Evolutionary conservation across 805 yeast genomes (phyloP).

Genomic region (Candida insectorum): DNA sequence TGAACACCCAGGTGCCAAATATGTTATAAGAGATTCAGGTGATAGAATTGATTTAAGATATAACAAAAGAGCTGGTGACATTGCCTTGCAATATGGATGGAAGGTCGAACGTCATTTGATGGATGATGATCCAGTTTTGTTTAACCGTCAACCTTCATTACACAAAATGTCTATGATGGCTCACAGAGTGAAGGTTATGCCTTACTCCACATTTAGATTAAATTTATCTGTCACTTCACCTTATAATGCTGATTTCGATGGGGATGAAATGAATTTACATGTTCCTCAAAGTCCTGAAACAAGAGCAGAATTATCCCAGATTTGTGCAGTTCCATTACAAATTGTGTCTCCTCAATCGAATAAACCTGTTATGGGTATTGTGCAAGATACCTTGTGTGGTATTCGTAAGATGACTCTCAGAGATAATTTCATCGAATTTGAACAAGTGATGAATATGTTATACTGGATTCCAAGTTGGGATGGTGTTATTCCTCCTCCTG

Average conservation of each 20-base stretch:
- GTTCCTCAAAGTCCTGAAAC: constrained; percentile 99
- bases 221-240: constrained; percentile 97
- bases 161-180: constrained; percentile 99
- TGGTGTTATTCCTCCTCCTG: constrained; percentile 95
- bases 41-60: constrained; percentile 97
- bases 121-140: constrained; percentile 96
- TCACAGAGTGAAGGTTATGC: constrained; percentile 97
- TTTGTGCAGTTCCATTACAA: constrained; percentile 96
- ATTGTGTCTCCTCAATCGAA: constrained; percentile 98
- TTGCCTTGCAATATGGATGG: constrained; percentile 98
- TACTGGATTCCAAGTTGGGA: constrained; percentile 99
- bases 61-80: constrained; percentile 97
- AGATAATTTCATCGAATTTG: constrained; percentile 84
- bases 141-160: constrained; percentile 98
- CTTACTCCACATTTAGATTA: constrained; percentile 94
- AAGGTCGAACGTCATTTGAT: constrained; percentile 96
- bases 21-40: constrained; percentile 96
- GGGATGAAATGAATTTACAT: constrained; percentile 99
- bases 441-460: constrained; percentile 92
- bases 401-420: constrained; percentile 91
- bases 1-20: constrained; percentile 99
- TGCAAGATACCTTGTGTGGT: constrained; percentile 98
- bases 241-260: constrained; percentile 99
- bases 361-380: constrained; percentile 99
- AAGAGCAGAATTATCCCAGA: constrained; percentile 89